Base-by-base conservation (phyloP, 495 filamentous ascomycete species). In the Collariella sp. region DNA sequence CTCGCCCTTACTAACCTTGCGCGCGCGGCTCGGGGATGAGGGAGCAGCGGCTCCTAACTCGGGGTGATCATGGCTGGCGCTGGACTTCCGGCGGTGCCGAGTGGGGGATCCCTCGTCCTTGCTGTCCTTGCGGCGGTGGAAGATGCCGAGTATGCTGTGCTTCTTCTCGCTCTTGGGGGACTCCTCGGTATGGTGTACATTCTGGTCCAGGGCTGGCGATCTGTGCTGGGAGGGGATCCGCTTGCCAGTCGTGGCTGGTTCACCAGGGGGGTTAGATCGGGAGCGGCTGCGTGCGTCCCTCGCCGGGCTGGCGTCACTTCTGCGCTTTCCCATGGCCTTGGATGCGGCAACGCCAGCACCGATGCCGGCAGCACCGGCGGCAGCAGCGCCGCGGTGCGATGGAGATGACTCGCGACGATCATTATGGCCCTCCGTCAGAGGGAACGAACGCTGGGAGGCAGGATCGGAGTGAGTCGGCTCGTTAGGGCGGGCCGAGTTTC, bases 91-190 rank as follows among this genome's bases (percentile, higher is more conserved):
- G 40, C 53, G 60, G 13, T 48, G 51, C 49, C 64, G 62, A 3
- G 13, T 3, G 5, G 29, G 29, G 7, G 54, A 24, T 1, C 46
- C 47, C 10, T 54, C 46, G 29, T 62, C 45, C 18, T 20, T 38
- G 5, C 62, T 58, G 19, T 62, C 61, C 49, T 70, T 68, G 43
- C 61, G 52, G 16, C 65, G 55, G 29, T 64, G 58, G 61, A 72
- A 72, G 19, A 71, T 49, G 35, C 62, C 51, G 11, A 61, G 49
- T 7, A 71, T 51, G 19, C 46, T 45, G 47, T 59, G 55, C 36
- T 61, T 66, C 39, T 59, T 65, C 12, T 66, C 64, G 3, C 49
- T 24, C 10, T 58, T 57, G 18, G 55, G 16, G 0, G 55, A 50
- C 1, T 42, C 47, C 1, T 29, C 48, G 2, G 50, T 23, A 10